A percentile compares a stretch with the other conserved stretches of the same genome.
Evolutionary conservation across 192 early-diverging fungal species (phyloP).

Genomic region (Backusella sp.): DNA sequence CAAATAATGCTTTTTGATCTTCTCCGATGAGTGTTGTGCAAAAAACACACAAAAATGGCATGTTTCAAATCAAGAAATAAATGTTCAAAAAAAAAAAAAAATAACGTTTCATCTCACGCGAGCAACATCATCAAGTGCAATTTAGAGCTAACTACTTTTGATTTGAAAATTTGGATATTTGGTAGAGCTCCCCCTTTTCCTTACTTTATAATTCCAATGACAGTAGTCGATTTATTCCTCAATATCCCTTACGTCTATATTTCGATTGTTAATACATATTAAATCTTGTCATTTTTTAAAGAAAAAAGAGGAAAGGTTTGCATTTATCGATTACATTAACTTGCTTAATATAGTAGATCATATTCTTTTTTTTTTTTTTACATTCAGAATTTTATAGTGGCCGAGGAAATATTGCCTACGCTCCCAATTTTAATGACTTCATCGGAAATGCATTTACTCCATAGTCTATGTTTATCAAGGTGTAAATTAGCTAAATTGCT

Average conservation of each 20-base stretch:
- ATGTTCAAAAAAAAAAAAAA: background rate
- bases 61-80: background rate
- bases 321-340: background rate
- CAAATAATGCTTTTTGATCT: background rate
- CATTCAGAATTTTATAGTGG: background rate
- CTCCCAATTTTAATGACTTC: background rate
- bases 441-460: background rate
- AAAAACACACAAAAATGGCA: background rate
- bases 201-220: background rate
- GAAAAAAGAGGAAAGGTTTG: no score
- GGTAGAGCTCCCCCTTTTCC: background rate
- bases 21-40: background rate
- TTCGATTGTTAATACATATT: background rate
- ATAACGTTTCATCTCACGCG: background rate
- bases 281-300: background rate
- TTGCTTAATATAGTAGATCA: background rate
- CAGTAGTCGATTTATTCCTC: background rate
- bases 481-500: background rate
- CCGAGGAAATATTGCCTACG: background rate
- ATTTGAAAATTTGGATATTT: background rate
- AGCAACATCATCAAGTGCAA: background rate
- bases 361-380: background rate
- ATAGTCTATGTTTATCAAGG: background rate
- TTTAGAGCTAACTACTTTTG: background rate
- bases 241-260: background rate